phyloP scores from a whole-genome alignment of 805 yeast species.

The Yamadazyma kitorensis region DNA sequence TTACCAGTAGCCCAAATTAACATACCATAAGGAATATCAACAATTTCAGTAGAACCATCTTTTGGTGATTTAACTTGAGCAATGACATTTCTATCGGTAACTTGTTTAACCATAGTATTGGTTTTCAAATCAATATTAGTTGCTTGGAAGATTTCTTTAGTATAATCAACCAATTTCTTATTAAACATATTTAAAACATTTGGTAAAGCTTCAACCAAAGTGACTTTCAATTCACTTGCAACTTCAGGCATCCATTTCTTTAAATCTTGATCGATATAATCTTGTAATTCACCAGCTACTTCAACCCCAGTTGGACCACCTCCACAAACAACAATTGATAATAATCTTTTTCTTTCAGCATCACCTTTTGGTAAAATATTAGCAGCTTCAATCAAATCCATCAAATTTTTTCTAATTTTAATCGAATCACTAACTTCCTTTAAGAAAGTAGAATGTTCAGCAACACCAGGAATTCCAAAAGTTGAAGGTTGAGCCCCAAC shows the following conservation, averaged over 20 bases:
- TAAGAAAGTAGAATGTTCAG: constrained; percentile 81
- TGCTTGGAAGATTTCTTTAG: constrained; percentile 68
- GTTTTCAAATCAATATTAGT: constrained; percentile 72
- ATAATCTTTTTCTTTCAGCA: constrained; percentile 78
- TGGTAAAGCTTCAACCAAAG: constrained; percentile 88
- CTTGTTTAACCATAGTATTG: constrained; percentile 86
- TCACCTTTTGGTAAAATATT: constrained; percentile 70
- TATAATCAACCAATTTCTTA: constrained; percentile 67
- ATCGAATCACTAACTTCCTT: constrained; percentile 90
- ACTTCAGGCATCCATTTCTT: constrained; percentile 85
- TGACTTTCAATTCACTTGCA: constrained; percentile 75
- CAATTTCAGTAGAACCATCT: constrained; percentile 60
- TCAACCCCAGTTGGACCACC: constrained; percentile 99
- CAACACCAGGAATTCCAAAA: constrained; percentile 92
- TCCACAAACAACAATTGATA: constrained; percentile 90
- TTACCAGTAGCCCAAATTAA: constrained; percentile 98
- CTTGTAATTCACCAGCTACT: constrained; percentile 94
- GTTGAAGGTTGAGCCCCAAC: constrained; percentile 96
- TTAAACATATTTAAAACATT: constrained; percentile 78
- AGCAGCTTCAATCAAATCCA: constrained; percentile 89
- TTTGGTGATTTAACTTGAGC: constrained; percentile 62
- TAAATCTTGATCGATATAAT: constrained; percentile 89
- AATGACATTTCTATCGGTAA: constrained; percentile 64
- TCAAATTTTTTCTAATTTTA: constrained; percentile 74
- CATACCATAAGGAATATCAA: constrained; percentile 82